Evolutionary conservation across 139 green algal species (phyloP), one percentile per base, ranked within the genome.

Genomic region (Microglena sp.): DNA sequence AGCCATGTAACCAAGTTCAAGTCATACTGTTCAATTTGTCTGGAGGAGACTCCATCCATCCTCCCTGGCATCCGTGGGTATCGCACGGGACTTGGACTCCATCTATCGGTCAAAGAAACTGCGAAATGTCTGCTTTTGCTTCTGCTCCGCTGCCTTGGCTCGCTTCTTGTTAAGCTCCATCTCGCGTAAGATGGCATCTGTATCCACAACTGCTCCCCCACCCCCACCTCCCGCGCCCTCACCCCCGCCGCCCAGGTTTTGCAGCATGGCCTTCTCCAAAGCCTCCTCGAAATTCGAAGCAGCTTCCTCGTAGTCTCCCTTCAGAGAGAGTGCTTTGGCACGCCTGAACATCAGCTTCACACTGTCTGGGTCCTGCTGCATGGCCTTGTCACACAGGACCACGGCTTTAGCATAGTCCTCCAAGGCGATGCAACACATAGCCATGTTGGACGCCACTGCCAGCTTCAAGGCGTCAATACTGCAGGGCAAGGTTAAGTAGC

Each of bases 361-460:
- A 33, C 75, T 82, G 15, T 61, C 53, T 11, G 69, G 66, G 15
- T 70, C 69, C 33, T 45, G 21, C 5, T 64, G 31, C 3, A 74
- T 8, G 2, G 45, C 68, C 55, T 73, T 53, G 44, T 45, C 45
- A 24, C 40, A 56, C n/a, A n/a, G n/a, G n/a, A n/a, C 70, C 0
- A 82, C 64, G 8, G 77, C 73, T 30, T 77, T 44, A 0, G 68
- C 45, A 43, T 76, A 79, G 33, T 87, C 69, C 27, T 57, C 58
- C 62, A 77, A 35, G 28, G 55, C 57, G 21, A 83, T 62, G 21
- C 30, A 56, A 2, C 32, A 68, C 24, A 84, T 65, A 5, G 81
- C 85, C 50, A 92, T 33, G 65, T 92, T 92, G 24, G 66, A 68
- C 69, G 80, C 72, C 74, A 84, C 58, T 0, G 68, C 64, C 33